phyloP scores from a whole-genome alignment of 2,329 filamentous ascomycete species.

The Calonectria pseudoreteaudii region DNA sequence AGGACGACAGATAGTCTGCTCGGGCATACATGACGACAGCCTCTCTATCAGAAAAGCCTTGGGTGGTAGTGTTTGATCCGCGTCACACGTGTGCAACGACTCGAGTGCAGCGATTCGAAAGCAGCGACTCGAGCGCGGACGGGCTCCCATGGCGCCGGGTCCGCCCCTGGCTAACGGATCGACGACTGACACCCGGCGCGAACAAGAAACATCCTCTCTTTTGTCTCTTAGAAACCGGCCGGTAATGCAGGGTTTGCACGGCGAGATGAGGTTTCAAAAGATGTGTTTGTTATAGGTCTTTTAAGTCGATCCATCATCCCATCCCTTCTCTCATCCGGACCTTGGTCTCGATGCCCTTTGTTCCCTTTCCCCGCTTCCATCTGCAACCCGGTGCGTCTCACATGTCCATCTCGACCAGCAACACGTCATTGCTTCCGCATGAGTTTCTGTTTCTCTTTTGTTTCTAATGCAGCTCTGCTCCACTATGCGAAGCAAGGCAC shows the following conservation, averaged over 20 bases:
- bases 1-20: background rate
- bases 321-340: slow-evolving; percentile 22
- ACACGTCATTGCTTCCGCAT: slow-evolving; percentile 14
- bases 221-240: background rate
- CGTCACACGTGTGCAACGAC: background rate
- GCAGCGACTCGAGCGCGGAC: background rate
- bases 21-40: background rate
- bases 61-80: slow-evolving; percentile 2
- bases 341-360: background rate
- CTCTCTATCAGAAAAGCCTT: background rate
- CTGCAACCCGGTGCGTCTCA: slow-evolving; percentile 21
- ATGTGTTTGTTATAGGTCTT: slow-evolving; percentile 7
- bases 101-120: background rate
- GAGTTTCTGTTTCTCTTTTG: slow-evolving; percentile 15
- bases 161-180: background rate
- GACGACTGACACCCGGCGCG: slow-evolving; percentile 4
- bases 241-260: background rate
- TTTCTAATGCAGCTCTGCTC: slow-evolving; percentile 7
- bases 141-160: background rate
- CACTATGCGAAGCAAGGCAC: slow-evolving; percentile 10
- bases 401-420: background rate
- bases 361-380: slow-evolving; percentile 15
- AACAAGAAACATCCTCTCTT: background rate
- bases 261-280: slow-evolving; percentile 5
- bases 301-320: slow-evolving; percentile 11